phyloP scores from a whole-genome alignment of 2,329 filamentous ascomycete genomes.

The Lachnum nothofagi region DNA sequence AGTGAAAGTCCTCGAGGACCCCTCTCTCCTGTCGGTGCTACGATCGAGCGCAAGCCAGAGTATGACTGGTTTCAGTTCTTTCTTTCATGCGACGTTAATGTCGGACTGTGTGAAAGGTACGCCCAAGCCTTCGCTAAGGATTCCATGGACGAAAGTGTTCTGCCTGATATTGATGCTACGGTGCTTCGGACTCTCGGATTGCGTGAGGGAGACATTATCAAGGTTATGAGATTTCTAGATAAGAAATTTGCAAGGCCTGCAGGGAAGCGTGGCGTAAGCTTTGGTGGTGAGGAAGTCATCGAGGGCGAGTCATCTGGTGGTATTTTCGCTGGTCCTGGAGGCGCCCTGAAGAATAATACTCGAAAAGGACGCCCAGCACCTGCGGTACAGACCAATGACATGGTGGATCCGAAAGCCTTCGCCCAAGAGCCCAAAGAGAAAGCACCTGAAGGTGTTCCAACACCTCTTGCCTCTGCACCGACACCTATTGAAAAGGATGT shows the following conservation, averaged over 20 bases:
- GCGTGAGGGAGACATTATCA: conserved; percentile 92
- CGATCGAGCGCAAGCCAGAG: conserved; percentile 62
- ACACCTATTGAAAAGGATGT: conserved; percentile 45
- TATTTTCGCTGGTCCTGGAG: conserved; percentile 90
- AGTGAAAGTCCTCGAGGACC: conserved; percentile 26
- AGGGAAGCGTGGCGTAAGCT: conserved; percentile 49
- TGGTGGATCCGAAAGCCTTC: conserved; percentile 83
- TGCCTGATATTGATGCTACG: conserved; percentile 81
- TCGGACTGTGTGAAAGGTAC: conserved; percentile 91
- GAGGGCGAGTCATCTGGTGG: conserved; percentile 59
- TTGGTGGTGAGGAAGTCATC: conserved; percentile 48
- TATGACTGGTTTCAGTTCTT: conserved; percentile 99
- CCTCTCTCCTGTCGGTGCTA: conserved; percentile 49
- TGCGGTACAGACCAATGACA: conserved; percentile 76
- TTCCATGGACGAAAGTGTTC: conserved; percentile 90
- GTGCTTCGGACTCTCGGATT: conserved; percentile 84
- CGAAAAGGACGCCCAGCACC: conserved; percentile 85
- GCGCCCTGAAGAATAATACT: conserved; percentile 86
- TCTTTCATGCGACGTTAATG: conserved; percentile 82
- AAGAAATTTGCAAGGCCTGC: conserved; percentile 67
- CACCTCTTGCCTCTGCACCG: conserved; percentile 39
- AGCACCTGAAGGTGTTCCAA: conserved; percentile 41
- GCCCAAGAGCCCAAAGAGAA: conserved; percentile 49
- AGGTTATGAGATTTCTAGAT: conserved; percentile 86
- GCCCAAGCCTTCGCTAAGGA: conserved; percentile 83